These are phyloP conservation scores for Melocanna baccifera DNA, from an alignment of 176 grass and related monocot species.

Conservation along the genomic window DNA sequence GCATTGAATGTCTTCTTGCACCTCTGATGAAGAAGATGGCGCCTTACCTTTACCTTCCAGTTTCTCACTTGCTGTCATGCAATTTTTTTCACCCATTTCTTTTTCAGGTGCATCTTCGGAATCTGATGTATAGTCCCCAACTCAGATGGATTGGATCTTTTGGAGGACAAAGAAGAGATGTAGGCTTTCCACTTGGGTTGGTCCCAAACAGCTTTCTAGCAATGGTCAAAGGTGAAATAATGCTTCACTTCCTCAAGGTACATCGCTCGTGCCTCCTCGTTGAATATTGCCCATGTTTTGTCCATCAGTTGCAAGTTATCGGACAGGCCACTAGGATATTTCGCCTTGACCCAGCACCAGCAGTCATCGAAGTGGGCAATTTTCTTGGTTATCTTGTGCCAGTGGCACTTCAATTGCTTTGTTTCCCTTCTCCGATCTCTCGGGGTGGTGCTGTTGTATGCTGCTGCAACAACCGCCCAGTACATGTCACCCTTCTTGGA, in stretches of 20 bases:
- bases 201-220: constrained; percentile 35
- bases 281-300: constrained; percentile 34
- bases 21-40: constrained; percentile 5
- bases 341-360: constrained; percentile 24
- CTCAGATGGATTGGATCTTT: constrained; percentile 1
- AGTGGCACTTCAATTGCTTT: constrained; percentile 24
- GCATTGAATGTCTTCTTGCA: constrained; percentile 28
- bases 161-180: constrained; percentile 30
- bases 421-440: constrained; percentile 23
- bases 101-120: constrained; percentile 23
- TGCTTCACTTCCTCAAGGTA: constrained; percentile 34
- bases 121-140: constrained; percentile 3
- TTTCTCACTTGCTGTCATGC: neutral
- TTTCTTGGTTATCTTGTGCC: constrained; percentile 32
- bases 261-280: constrained; percentile 15
- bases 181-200: constrained; percentile 41
- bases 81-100: constrained; percentile 6
- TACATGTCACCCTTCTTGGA: neutral
- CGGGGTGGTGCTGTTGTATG: constrained; percentile 33
- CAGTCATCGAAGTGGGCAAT: constrained; percentile 36
- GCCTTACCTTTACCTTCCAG: neutral
- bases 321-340: constrained; percentile 29
- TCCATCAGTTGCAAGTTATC: constrained; percentile 36
- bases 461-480: constrained; percentile 14
- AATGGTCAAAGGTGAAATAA: constrained; percentile 16